Evolutionary conservation across 768 basidiomycete genomes (phyloP).

Genomic region (Pleurotus sapidus): DNA sequence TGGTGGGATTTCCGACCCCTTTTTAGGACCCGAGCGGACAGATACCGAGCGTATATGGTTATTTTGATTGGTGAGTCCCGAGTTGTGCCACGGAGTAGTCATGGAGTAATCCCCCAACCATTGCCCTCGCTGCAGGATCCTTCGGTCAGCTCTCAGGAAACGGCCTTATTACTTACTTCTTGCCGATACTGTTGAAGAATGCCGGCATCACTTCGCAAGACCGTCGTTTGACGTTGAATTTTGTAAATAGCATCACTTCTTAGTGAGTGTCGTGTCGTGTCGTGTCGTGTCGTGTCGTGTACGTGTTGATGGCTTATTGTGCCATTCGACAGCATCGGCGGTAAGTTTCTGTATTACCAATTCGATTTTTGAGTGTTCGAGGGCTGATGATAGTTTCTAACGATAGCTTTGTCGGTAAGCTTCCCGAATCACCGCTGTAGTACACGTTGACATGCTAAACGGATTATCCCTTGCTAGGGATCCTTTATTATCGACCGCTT

Average conservation of each 20-base stretch:
- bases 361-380: background rate
- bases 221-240: constrained; percentile 42
- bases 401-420: constrained; percentile 26
- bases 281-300: background rate
- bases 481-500: constrained; percentile 46
- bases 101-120: background rate
- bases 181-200: constrained; percentile 42
- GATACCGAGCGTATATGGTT: constrained; percentile 48
- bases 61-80: constrained; percentile 39
- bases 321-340: constrained; percentile 26
- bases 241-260: constrained; percentile 50
- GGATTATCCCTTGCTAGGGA: constrained; percentile 24
- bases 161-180: constrained; percentile 47
- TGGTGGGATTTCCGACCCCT: constrained; percentile 58
- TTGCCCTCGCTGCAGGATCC: constrained; percentile 10
- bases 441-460: background rate
- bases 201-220: constrained; percentile 42
- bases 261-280: constrained; percentile 25
- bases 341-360: constrained; percentile 19
- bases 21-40: constrained; percentile 41
- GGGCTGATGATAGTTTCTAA: constrained; percentile 3
- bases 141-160: constrained; percentile 48
- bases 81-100: background rate
- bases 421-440: background rate
- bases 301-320: too few species aligned